Evolutionary conservation across 345 rosid genomes (phyloP).

Genomic region (Salix purpurea): DNA sequence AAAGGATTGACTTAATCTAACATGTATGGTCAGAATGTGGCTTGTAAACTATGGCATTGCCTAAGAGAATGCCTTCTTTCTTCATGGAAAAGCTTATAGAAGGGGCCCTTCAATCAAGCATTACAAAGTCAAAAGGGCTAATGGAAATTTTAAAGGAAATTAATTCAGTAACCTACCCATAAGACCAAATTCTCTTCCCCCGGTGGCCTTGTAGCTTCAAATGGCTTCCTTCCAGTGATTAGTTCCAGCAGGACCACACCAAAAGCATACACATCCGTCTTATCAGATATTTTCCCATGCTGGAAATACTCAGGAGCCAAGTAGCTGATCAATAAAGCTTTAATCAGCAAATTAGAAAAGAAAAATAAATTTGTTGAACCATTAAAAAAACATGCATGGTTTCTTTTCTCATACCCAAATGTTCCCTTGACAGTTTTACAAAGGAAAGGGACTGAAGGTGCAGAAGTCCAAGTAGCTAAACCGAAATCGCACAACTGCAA

Average conservation of each 20-base stretch:
- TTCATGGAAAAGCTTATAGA: not conserved
- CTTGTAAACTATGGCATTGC: not conserved
- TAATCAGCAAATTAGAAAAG: conserved; percentile 1
- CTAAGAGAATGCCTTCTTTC: conserved; percentile 3
- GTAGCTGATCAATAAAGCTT: conserved; percentile 43
- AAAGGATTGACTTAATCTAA: conserved; percentile 4
- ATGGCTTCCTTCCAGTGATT: conserved; percentile 81
- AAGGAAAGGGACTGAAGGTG: conserved; percentile 82
- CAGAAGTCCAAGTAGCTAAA: conserved; percentile 90
- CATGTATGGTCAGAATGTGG: conserved; percentile 4
- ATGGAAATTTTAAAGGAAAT: conserved; percentile 11
- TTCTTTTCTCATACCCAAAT: conserved; percentile 56
- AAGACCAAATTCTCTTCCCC: conserved; percentile 92
- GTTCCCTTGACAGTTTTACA: conserved; percentile 99
- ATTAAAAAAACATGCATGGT: not conserved
- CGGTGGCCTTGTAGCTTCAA: conserved; percentile 66
- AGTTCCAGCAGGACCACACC: conserved; percentile 91
- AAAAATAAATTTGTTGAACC: not conserved
- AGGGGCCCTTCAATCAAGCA: conserved; percentile 19
- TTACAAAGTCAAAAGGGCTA: conserved; percentile 26
- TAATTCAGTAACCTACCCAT: conserved; percentile 62
- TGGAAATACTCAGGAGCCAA: conserved; percentile 97
- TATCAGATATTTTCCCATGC: conserved; percentile 90
- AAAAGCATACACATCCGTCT: conserved; percentile 91
- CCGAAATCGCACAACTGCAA: conserved; percentile 92